Evolutionary conservation across 2,329 filamentous ascomycete genomes (phyloP).

Genomic region (Colletotrichum neosansevieriae): DNA sequence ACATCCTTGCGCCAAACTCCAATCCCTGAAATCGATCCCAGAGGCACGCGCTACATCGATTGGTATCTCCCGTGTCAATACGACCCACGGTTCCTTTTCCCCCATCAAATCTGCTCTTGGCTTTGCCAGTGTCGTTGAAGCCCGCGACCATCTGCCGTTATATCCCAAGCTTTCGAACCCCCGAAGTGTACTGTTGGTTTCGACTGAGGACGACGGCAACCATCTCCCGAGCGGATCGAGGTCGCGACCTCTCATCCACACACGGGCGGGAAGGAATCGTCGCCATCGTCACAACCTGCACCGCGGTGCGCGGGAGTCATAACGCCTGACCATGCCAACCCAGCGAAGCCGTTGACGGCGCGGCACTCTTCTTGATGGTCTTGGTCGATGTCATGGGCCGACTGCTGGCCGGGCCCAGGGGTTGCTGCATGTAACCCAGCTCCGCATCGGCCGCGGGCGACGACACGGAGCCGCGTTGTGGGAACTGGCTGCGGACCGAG

Average conservation of each 20-base stretch:
- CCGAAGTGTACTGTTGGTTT: slow-evolving; percentile 8
- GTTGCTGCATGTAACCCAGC: slow-evolving; percentile 37
- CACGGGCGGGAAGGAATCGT: slow-evolving; percentile 7
- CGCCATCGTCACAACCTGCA: slow-evolving; percentile 34
- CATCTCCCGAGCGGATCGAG: slow-evolving; percentile 4
- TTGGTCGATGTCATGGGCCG: not conserved
- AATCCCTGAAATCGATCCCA: not conserved
- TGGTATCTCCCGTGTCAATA: no score
- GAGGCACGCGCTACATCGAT: no score
- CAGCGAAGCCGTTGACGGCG: slow-evolving; percentile 4
- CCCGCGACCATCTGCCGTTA: not conserved
- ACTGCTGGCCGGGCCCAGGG: slow-evolving; percentile 29
- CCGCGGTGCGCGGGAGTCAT: slow-evolving; percentile 34
- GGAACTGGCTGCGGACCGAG: slow-evolving; percentile 40
- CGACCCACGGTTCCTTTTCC: no score
- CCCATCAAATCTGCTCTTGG: no score
- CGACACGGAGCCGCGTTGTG: slow-evolving; percentile 9
- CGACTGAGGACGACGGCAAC: slow-evolving; percentile 16
- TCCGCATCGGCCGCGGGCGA: slow-evolving; percentile 26
- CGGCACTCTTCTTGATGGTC: not conserved
- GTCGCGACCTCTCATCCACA: not conserved
- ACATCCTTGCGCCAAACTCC: no score
- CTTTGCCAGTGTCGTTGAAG: not conserved
- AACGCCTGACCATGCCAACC: slow-evolving; percentile 33
- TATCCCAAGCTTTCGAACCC: not conserved